Evolutionary conservation across 1,284 basidiomycete species (phyloP), one percentile per base, ranked within the genome.

Genomic region (Cystobasidium pallidum): DNA sequence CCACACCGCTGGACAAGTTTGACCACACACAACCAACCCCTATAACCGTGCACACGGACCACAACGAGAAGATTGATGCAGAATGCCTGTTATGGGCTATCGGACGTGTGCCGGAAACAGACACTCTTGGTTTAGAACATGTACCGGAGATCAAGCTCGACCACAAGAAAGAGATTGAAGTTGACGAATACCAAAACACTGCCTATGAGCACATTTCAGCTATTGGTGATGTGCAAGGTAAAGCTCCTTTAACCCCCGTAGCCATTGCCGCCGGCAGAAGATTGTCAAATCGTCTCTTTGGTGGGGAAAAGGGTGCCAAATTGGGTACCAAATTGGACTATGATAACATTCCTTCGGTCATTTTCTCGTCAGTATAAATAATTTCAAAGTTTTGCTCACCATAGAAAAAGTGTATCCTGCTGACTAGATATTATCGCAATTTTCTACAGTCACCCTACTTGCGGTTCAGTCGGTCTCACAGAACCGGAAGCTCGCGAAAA

Each of bases 231-330:
- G 91, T 94, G 17, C 87, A 88, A 75, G 95, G 95, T 74, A 94
- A 95, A 82, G 91, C 88, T 28, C 83, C 94, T 32, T 85, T 99
- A 74, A 99, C 95, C 0, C 95, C 96, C n/a, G 96, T 99, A 6
- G 96, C 95, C 26, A 96, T 99, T 74, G 95, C 95, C 59, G 96
- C 96, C 4, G 95, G 94, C 28, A 85, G 95, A 71, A 84, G 92
- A 74, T 83, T 98, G 47, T 86, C 89, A 62, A 99, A 98, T 83
- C 85, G 96, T 63, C 83, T 99, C 65, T 99, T 92, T 80, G 96
- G 95, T 11, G 88, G 88, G 0, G 85, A 87, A 66, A 84, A 91
- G 81, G 93, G 86, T 84, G 92, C 90, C 84, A 75, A 77, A 43
- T 73, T 77, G 47, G 81, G 90, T 71, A 91, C 97, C 79, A 92